Conservation (phyloP, 768 basidiomycete species). For the Thelephora aurantiotincta region DNA sequence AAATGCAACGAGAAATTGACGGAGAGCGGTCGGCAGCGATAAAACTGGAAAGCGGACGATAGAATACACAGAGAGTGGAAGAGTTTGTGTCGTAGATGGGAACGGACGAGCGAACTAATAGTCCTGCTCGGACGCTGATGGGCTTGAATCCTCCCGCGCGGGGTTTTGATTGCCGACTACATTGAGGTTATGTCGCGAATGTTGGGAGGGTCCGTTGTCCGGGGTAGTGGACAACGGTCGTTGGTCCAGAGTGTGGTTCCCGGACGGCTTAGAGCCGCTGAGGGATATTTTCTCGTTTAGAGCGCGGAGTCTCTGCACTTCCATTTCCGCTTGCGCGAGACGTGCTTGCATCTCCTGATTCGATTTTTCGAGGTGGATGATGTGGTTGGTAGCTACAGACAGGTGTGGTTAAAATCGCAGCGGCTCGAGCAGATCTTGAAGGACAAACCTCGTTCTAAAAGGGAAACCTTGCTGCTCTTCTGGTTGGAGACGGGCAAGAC, state of each 20-base stretch:
- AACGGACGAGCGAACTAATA: slow-evolving; percentile 13
- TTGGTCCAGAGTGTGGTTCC: slow-evolving; percentile 25
- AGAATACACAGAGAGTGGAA: slow-evolving; percentile 6
- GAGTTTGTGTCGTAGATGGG: background rate
- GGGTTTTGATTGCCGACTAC: slow-evolving; percentile 47
- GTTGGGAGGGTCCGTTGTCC: slow-evolving; percentile 25
- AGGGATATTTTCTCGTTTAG: slow-evolving; percentile 81
- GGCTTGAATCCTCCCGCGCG: slow-evolving; percentile 47
- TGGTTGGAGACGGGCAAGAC: slow-evolving; percentile 79
- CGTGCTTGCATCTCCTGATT: slow-evolving; percentile 62
- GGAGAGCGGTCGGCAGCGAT: slow-evolving; percentile 9
- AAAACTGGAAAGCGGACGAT: slow-evolving; percentile 9
- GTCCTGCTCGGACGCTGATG: slow-evolving; percentile 19
- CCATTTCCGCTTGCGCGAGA: slow-evolving; percentile 48
- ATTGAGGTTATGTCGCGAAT: slow-evolving; percentile 25
- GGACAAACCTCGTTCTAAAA: slow-evolving; percentile 70
- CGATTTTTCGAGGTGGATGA: slow-evolving; percentile 53
- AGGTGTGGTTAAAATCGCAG: slow-evolving; percentile 1
- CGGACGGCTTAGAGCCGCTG: slow-evolving; percentile 33
- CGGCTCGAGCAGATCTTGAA: slow-evolving; percentile 4
- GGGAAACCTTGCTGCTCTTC: slow-evolving; percentile 82
- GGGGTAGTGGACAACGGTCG: slow-evolving; percentile 55
- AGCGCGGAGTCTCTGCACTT: slow-evolving; percentile 54
- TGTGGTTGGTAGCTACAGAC: slow-evolving; percentile 61
- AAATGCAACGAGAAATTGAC: slow-evolving; percentile 9